These are phyloP conservation scores for Hyphodiscus sp. DNA, from an alignment of 2,329 filamentous ascomycete species.

Conservation along the genomic window DNA sequence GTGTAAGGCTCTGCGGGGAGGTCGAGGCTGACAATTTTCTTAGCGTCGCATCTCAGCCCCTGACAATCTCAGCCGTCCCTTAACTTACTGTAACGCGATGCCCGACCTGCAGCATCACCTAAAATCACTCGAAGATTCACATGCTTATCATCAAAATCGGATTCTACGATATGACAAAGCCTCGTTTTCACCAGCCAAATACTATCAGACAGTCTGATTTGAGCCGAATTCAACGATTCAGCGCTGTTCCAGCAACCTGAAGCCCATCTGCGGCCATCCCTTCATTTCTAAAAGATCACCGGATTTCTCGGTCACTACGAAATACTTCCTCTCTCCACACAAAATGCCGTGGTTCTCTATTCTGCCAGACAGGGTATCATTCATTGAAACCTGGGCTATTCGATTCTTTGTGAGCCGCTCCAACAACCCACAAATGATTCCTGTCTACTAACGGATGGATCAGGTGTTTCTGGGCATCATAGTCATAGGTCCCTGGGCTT, in stretches of 20 bases:
- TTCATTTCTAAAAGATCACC: background rate
- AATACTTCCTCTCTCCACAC: background rate
- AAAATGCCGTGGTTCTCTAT: conserved; percentile 61
- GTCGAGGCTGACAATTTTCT: conserved; percentile 9
- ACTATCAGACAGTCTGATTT: background rate
- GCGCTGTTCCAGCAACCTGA: background rate
- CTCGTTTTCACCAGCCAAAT: background rate
- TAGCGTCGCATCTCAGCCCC: background rate
- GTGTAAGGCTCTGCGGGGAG: background rate
- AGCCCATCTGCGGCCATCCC: background rate
- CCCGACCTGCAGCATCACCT: background rate
- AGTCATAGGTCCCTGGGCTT: conserved; percentile 56
- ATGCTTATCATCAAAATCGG: background rate
- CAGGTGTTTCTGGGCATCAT: conserved; percentile 55
- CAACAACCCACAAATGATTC: background rate
- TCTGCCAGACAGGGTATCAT: conserved; percentile 49
- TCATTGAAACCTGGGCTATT: conserved; percentile 55
- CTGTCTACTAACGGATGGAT: background rate
- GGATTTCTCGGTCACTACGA: background rate
- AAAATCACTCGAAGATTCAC: background rate
- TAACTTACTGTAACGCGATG: background rate
- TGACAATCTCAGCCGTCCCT: background rate
- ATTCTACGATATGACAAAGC: conserved; percentile 1
- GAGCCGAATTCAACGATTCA: background rate
- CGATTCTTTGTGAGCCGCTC: conserved; percentile 40